Conservation (phyloP, 257 asterid species). For the Solanum habrochaites region DNA sequence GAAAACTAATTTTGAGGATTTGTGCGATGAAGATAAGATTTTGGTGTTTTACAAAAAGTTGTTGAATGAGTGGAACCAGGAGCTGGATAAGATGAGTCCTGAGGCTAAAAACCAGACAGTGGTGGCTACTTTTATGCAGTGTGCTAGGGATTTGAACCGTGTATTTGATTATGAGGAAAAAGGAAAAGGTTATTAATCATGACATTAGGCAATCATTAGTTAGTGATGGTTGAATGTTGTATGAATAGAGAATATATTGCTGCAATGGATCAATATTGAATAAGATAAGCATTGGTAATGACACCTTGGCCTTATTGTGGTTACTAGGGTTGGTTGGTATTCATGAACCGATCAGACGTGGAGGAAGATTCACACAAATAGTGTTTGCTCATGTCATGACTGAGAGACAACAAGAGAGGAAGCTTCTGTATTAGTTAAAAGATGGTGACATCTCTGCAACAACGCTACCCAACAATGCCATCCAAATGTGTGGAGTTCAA, state of each 20-base stretch:
- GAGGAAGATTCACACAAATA: constrained; percentile 85
- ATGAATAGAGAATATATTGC: constrained; percentile 77
- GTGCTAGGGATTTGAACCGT: constrained; percentile 79
- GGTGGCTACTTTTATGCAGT: constrained; percentile 89
- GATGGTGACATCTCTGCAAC: constrained; percentile 90
- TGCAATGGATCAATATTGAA: constrained; percentile 77
- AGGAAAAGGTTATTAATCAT: constrained; percentile 84
- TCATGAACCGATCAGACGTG: constrained; percentile 93
- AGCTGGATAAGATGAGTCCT: constrained; percentile 56
- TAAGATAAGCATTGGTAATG: constrained; percentile 77
- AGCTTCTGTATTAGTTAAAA: constrained; percentile 59
- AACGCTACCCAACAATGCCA: constrained; percentile 75
- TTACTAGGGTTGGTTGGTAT: constrained; percentile 99
- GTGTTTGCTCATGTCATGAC: constrained; percentile 97
- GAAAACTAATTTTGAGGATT: constrained; percentile 65
- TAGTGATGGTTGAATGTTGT: constrained; percentile 49
- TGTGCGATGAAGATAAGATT: constrained; percentile 86
- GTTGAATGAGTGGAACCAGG: constrained; percentile 86
- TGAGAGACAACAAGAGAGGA: constrained; percentile 95
- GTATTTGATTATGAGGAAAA: constrained; percentile 81
- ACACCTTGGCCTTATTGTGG: constrained; percentile 99
- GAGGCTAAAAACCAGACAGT: constrained; percentile 49
- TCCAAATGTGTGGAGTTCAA: constrained; percentile 89
- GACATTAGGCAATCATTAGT: constrained; percentile 68
- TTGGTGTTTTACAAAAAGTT: constrained; percentile 87